A percentile compares a stretch with the other conserved stretches of the same genome.
These are phyloP conservation scores for Thymus quinquecostatus DNA, from an alignment of 257 asterid species.

Conservation along the genomic window DNA sequence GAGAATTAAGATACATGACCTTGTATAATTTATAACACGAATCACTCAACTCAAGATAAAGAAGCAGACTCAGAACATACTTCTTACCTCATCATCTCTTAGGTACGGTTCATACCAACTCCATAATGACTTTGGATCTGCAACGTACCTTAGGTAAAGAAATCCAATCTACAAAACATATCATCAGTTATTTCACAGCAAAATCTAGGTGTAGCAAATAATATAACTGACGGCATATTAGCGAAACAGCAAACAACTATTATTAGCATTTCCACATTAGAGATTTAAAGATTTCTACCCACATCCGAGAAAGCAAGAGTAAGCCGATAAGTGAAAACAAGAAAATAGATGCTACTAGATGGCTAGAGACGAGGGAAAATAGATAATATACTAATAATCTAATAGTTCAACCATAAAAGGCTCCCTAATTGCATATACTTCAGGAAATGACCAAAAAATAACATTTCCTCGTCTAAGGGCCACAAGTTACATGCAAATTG, in stretches of 20 bases:
- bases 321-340: not conserved
- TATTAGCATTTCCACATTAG: not conserved
- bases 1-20: slow-evolving; percentile 22
- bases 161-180: slow-evolving; percentile 72
- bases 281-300: not conserved
- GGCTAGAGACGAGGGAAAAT: not conserved
- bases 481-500: not conserved
- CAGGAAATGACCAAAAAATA: slow-evolving; percentile 16
- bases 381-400: not conserved
- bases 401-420: not conserved
- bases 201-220: slow-evolving; percentile 22
- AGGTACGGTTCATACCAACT: slow-evolving; percentile 93
- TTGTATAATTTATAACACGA: not conserved
- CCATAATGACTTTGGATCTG: slow-evolving; percentile 94
- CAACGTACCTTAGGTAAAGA: slow-evolving; percentile 84
- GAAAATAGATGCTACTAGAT: not conserved
- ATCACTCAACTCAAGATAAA: slow-evolving; percentile 11
- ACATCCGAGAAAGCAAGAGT: not conserved
- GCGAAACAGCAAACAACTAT: slow-evolving; percentile 9
- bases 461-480: not conserved
- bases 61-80: slow-evolving; percentile 34
- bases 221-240: slow-evolving; percentile 14
- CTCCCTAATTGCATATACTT: slow-evolving; percentile 25
- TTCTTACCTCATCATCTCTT: slow-evolving; percentile 92
- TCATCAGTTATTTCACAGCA: slow-evolving; percentile 20